A percentile compares a stretch with the other conserved stretches of the same genome.
Conservation (phyloP, 768 basidiomycete species). For the Daedaleopsis nitida region DNA sequence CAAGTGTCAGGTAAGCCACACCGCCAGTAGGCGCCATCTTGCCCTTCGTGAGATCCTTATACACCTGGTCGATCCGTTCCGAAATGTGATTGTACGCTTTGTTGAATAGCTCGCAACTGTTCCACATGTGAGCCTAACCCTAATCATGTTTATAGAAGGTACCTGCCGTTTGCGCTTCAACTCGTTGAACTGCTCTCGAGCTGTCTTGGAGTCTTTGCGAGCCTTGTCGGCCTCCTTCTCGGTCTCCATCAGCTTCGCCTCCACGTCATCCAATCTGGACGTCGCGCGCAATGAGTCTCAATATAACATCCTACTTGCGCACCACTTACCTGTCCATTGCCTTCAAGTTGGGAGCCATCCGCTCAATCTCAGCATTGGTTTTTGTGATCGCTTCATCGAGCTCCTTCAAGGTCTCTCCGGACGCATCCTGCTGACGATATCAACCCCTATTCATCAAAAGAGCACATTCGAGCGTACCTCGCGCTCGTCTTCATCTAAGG, state of each 20-base stretch:
- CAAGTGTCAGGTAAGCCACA: conserved; percentile 93
- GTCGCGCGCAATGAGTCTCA: not conserved
- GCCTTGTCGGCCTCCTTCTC: conserved; percentile 93
- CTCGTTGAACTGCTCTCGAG: conserved; percentile 91
- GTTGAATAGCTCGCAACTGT: conserved; percentile 84
- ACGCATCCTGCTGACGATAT: conserved; percentile 47
- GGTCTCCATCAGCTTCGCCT: conserved; percentile 82
- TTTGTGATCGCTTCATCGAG: conserved; percentile 75
- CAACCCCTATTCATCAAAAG: not conserved
- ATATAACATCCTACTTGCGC: not conserved
- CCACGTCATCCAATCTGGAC: conserved; percentile 78
- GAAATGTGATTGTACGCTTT: conserved; percentile 97
- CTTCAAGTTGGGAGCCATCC: conserved; percentile 96
- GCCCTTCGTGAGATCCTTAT: conserved; percentile 97
- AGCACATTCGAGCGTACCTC: conserved; percentile 44
- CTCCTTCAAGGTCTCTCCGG: conserved; percentile 64
- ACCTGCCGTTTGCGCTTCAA: conserved; percentile 76
- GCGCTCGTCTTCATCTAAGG: conserved; percentile 73
- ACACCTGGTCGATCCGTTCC: conserved; percentile 91
- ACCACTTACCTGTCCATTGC: conserved; percentile 79
- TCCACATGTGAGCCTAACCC: not conserved
- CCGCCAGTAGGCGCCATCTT: conserved; percentile 94
- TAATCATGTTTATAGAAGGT: not conserved
- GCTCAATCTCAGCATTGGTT: conserved; percentile 79
- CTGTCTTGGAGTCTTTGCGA: conserved; percentile 83